These are phyloP conservation scores for Sequoia sempervirens DNA, from an alignment of 75 land plant species.

Conservation along the genomic window DNA sequence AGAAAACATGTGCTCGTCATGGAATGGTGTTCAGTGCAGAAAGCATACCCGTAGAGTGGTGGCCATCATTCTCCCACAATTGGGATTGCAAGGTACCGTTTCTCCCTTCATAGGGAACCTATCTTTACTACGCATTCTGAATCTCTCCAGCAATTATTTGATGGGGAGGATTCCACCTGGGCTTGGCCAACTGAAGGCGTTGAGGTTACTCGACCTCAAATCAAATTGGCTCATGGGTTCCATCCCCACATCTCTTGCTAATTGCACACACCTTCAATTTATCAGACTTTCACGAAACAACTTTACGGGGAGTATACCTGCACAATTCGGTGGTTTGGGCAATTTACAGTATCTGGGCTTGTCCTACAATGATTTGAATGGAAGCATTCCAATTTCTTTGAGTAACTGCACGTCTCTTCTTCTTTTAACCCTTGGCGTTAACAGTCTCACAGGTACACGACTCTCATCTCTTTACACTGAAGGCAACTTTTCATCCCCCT, in stretches of 20 bases:
- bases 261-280: neutral
- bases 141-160: constrained; percentile 12
- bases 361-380: neutral
- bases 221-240: neutral
- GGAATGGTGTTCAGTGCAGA: neutral
- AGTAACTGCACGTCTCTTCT: neutral
- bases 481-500: too few species aligned
- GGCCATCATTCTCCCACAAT: neutral
- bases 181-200: constrained; percentile 10
- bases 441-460: neutral
- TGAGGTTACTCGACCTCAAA: neutral
- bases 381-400: constrained; percentile 1
- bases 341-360: neutral
- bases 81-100: neutral
- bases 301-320: neutral
- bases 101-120: neutral
- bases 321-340: neutral
- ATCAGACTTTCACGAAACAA: neutral
- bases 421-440: constrained; percentile 22
- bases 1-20: neutral
- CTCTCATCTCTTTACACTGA: too few species aligned
- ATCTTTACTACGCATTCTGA: neutral
- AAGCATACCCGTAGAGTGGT: neutral
- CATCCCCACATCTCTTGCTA: neutral
- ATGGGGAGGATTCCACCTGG: constrained; percentile 17